Conservation (phyloP, 352 stramenopile species). For the Pilasporangium apinafurcum region DNA sequence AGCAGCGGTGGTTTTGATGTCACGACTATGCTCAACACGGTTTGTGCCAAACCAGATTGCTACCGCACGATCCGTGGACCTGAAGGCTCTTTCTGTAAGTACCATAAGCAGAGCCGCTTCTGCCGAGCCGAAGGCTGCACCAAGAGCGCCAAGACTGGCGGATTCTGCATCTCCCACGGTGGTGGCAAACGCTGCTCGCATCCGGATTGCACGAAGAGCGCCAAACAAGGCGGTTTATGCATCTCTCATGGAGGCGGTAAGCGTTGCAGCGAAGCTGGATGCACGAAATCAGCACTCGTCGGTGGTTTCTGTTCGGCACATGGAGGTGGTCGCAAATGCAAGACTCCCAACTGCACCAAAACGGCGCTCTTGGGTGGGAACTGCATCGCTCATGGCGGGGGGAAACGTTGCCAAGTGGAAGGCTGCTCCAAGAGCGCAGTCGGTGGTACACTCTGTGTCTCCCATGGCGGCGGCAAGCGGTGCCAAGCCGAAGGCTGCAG, state of each 20-base stretch:
- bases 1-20: conserved; percentile 32
- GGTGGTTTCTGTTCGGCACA: conserved; percentile 81
- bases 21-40: conserved; percentile 68
- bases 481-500: conserved; percentile 74
- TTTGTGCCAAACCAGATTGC: conserved; percentile 73
- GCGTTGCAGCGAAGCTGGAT: conserved; percentile 62
- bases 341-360: conserved; percentile 65
- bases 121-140: conserved; percentile 56
- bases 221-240: conserved; percentile 76
- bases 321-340: conserved; percentile 73
- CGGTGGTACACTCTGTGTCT: conserved; percentile 58
- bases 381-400: conserved; percentile 78
- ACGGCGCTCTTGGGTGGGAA: conserved; percentile 67
- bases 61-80: conserved; percentile 68
- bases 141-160: conserved; percentile 79
- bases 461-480: conserved; percentile 63
- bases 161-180: conserved; percentile 69
- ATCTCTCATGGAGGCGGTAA: conserved; percentile 82
- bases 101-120: conserved; percentile 80
- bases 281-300: conserved; percentile 77
- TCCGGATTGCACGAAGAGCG: conserved; percentile 75
- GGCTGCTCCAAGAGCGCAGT: conserved; percentile 64
- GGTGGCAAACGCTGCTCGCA: conserved; percentile 65
- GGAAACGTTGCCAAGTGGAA: conserved; percentile 70
- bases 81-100: conserved; percentile 73